Evolutionary conservation across 2,329 filamentous ascomycete species (phyloP).

Genomic region (Lasiodiplodia citricola): DNA sequence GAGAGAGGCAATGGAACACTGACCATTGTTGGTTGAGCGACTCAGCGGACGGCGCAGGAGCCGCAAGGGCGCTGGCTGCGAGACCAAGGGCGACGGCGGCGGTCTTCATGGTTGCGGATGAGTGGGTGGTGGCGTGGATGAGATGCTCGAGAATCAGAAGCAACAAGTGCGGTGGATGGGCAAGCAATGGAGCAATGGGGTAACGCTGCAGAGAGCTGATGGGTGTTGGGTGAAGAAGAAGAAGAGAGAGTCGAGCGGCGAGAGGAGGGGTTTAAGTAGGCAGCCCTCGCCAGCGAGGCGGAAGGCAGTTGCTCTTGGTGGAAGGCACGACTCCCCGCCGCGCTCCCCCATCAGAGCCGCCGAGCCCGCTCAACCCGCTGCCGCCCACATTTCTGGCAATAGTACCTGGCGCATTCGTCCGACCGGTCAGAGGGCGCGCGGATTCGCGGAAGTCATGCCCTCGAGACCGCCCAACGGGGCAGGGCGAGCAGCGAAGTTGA

Average conservation of each 20-base stretch:
- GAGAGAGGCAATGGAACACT: not conserved
- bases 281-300: not conserved
- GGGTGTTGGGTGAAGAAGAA: slow-evolving; percentile 14
- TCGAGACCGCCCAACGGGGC: not conserved
- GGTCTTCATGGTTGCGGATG: slow-evolving; percentile 14
- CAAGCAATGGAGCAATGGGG: slow-evolving; percentile 21
- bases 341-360: not conserved
- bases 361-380: not conserved
- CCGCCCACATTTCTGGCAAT: not conserved
- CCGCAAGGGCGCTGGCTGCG: slow-evolving; percentile 1
- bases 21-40: not conserved
- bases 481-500: not conserved
- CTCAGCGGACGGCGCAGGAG: not conserved
- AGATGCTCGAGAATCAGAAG: not conserved
- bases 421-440: not conserved
- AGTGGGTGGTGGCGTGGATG: not conserved
- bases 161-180: slow-evolving; percentile 13
- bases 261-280: slow-evolving; percentile 5
- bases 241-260: not conserved
- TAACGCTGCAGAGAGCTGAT: slow-evolving; percentile 7
- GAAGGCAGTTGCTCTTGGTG: not conserved
- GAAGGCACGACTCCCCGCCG: slow-evolving; percentile 1
- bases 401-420: not conserved
- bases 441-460: not conserved
- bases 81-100: slow-evolving; percentile 4